Base-by-base conservation (phyloP, 768 basidiomycete genomes). In the Mycena alexandri region DNA sequence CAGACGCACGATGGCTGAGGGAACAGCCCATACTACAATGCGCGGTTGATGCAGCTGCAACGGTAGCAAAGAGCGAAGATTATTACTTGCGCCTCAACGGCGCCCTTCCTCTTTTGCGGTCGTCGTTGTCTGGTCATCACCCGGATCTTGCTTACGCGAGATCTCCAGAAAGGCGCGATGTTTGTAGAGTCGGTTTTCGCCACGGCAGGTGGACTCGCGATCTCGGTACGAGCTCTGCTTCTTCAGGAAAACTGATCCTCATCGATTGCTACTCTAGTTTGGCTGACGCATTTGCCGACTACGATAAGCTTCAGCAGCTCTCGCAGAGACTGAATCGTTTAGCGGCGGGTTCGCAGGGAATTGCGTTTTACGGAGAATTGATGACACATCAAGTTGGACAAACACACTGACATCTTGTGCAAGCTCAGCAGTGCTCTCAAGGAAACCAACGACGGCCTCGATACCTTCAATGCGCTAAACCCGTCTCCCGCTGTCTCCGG, bases 111-210 rank as follows among this genome's bases (percentile, higher is more conserved):
- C 81, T 81, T 8, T 81, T 98, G 33, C 84, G 93, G 50, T 80
- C 80, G 7, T 83, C 86, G 2, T 80, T 95, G 25, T 81, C 86
- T 9, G 77, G 83, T 51, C 97, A 98, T 77, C 93, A 96, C 75
- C 75, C 84, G 0, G 98, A 99, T 74, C 73, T 99, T 52, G 85
- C n/a, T 87, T 12, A 95, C 94, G n/a, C 90, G 92, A 16, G 97
- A 99, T 65, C 81, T 98, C 19, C 91, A 91, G 74, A 86, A 94
- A 67, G 93, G 91, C 9, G 77, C 93, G 19, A 89, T 87, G 69
- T 86, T 93, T 63, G 83, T 95, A 6, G 95, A 98, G 77, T 94
- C 91, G 46, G 85, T 89, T 2, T 91, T 95, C 75, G 85, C 84
- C 5, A 78, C 91, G 53, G 91, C 91, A n/a, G 2, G 71, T 96